These are phyloP conservation scores for Ceratocystis eucalypticola DNA, from an alignment of 2,329 filamentous ascomycete genomes.

Conservation along the genomic window DNA sequence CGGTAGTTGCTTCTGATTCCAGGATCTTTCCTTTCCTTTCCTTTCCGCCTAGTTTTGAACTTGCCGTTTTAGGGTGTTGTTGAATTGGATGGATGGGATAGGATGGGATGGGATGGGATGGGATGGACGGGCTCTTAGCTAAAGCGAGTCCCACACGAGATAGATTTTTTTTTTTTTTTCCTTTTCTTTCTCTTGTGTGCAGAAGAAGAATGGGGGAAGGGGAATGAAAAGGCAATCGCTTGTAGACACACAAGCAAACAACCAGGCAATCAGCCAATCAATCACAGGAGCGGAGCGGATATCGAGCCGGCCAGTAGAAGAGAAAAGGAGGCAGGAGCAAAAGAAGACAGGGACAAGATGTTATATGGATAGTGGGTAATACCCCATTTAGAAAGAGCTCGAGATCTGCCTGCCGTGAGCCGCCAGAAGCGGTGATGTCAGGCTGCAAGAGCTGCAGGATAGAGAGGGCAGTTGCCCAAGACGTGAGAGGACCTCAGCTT, in stretches of 20 bases:
- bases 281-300: too few relatives aligned
- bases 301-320: neutral
- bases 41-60: constrained; percentile 24
- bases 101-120: too few relatives aligned
- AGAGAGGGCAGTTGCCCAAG: neutral
- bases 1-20: constrained; percentile 9
- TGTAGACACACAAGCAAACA: too few relatives aligned
- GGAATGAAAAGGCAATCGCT: neutral
- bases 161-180: neutral
- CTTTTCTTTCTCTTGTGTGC: neutral
- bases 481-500: neutral
- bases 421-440: neutral
- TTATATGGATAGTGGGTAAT: neutral
- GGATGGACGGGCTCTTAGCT: neutral
- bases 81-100: neutral
- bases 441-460: neutral
- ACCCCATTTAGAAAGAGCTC: too few relatives aligned
- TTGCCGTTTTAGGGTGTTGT: constrained; percentile 6
- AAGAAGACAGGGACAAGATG: neutral
- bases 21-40: constrained; percentile 44
- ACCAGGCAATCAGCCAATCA: too few relatives aligned
- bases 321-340: neutral
- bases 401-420: too few relatives aligned
- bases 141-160: neutral
- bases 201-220: neutral